These are phyloP conservation scores for Phalaenopsis aphrodite DNA, from an alignment of 106 monocot genomes.

Conservation along the genomic window DNA sequence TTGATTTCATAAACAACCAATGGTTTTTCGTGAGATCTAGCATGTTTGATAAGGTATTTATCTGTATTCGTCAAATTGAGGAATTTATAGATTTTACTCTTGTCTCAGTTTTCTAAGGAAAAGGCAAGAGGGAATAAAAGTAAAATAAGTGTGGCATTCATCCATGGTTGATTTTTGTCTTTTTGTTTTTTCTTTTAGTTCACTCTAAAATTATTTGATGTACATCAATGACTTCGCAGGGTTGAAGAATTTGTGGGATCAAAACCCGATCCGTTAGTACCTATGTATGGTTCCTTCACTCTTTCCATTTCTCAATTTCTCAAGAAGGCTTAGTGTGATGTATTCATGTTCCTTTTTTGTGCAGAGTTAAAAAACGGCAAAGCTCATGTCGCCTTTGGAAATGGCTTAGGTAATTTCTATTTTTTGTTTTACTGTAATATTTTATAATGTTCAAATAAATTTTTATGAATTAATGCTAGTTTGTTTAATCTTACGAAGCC, in stretches of 20 bases:
- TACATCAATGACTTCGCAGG: slow-evolving; percentile 26
- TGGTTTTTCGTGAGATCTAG: not conserved
- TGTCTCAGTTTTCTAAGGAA: not conserved
- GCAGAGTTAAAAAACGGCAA: slow-evolving; percentile 42
- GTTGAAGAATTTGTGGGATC: slow-evolving; percentile 59
- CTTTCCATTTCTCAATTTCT: not conserved
- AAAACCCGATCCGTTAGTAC: slow-evolving; percentile 60
- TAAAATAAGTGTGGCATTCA: not conserved
- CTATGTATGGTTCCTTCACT: slow-evolving; percentile 45
- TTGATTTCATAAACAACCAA: not conserved
- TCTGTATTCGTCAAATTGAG: not conserved
- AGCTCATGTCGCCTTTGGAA: slow-evolving; percentile 39
- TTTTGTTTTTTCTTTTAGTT: not conserved
- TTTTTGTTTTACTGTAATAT: not conserved
- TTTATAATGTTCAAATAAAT: not conserved
- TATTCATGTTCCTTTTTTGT: not conserved
- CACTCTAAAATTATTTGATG: not conserved
- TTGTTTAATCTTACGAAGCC: not conserved
- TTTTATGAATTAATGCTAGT: not conserved
- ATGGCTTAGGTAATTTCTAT: slow-evolving; percentile 51
- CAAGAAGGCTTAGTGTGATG: not conserved
- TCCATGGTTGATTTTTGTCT: not conserved
- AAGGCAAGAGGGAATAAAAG: not conserved
- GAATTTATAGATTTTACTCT: not conserved
- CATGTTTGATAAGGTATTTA: not conserved